Evolutionary conservation across 306 rosid genomes (phyloP), one percentile per base, ranked within the genome.

Genomic region (Biancaea sappan): DNA sequence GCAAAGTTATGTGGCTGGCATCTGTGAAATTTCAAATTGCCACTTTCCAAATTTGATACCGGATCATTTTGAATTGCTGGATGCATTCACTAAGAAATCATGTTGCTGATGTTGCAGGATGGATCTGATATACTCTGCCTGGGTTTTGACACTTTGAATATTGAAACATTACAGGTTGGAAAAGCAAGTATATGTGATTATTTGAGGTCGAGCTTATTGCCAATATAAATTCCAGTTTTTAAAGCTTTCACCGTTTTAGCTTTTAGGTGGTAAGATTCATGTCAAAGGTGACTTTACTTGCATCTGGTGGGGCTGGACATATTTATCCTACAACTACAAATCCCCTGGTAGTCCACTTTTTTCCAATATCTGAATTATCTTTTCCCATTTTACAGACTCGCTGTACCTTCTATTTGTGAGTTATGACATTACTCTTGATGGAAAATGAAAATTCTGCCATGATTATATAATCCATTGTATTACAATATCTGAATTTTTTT

Each of bases 241-340:
- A 18, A 79, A 64, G 19, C 22, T 68, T 61, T 69, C 68, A 38
- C 53, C 77, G 19, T 79, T 79, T 77, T 72, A 83, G 74, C 73
- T 83, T 78, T 72, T 87, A 94, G 98, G 97, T 94, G 66, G 84
- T 82, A 54, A 88, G 97, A 79, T 91, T 94, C 82, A 87, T 90
- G 83, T 94, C 98, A 34, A 94, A 86, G 87, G 98, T 81, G 75
- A 94, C 94, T 69, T 87, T 94, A 77, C 97, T 94, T 35, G 98
- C 98, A 0, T 87, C 99, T 5, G 97, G 98, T 31, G 98, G 98
- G 70, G 98, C 93, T 58, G 98, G 98, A 65, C 98, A 94, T 84
- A 87, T 92, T 66, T 94, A 94, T 88, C 97, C 95, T 18, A 75
- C 88, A 69, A 94, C 98, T 19, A 94, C 98, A 74, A 94, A 94